Evolutionary conservation across 208 protist species (phyloP), one percentile per base, ranked within the genome.

Genomic region (Acanthamoeba healyi): DNA sequence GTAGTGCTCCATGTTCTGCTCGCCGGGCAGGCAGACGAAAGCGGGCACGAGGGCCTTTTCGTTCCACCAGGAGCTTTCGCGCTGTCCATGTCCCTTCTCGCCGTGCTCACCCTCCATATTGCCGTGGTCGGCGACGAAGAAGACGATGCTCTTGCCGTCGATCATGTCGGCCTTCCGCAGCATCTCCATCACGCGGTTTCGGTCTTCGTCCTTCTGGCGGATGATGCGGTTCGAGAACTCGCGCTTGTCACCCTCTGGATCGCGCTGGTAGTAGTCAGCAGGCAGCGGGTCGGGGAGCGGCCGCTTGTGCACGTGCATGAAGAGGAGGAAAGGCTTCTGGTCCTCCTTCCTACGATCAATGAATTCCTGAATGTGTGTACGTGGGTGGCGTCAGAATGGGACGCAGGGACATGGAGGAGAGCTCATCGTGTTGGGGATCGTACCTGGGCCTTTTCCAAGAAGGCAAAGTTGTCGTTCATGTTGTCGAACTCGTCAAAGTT

Each of bases 51-150:
- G 58, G 56, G 19, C 36, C 84, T 91, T 91, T 17, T 70, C 84
- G 58, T 91, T 91, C 84, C 84, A 91, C 84, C 84, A 91, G 34
- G 56, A 72, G 84, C 84, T 70, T 54, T 91, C 84, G 26, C 56
- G 84, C 40, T 91, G 84, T 0, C 84, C 84, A 54, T 91, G 84
- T 2, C 84, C 84, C 36, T 49, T 44, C 58, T 91, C 84, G 15
- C 84, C 84, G 54, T 91, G 84, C 36, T 91, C 84, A 22, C 84
- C 84, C 36, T 91, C 56, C 84, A 91, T 91, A 54, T 91, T 72
- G 38, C 84, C 84, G 36, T 86, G 77, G 77, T 86, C 77, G 44
- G 44, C 9, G 19, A 26, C 58, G 14, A 86, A 61, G 34, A 86
- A 32, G 77, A 86, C 14, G 44, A 86, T 86, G n/a, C 32, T 49